Base-by-base conservation (phyloP, 306 rosid genomes). In the Prunus persica region DNA sequence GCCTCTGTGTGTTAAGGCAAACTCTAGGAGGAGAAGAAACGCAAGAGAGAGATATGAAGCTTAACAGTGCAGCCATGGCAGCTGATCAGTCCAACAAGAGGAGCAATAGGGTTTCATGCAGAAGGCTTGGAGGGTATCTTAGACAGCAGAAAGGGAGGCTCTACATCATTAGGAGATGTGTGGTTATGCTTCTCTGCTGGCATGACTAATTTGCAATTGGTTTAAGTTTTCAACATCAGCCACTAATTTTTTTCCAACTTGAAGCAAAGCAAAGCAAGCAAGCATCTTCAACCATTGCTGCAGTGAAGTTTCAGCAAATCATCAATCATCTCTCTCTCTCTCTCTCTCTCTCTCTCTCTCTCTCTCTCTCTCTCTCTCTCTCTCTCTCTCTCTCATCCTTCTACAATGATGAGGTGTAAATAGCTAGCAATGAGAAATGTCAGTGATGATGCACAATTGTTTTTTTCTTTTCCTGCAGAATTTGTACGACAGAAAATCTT, bases 141-240 rank as follows among this genome's bases (percentile, higher is more conserved):
- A 82, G 62, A 67, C 89, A 93, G 50, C 96, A 93, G 76, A 93
- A 89, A 57, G 96, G 98, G 84, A 91, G 91, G 78, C 81, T 93
- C 70, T 93, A 93, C 82, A 91, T 93, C 9, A 84, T 93, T 47
- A 85, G 95, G 73, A 91, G 96, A 84, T 93, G 98, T 58, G 88
- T 93, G 6, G 87, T 93, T 68, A 91, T 93, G 93, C 96, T 93
- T 80, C 90, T 93, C 27, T 93, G 98, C 51, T 93, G 95, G 95
- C 98, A 93, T 72, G 98, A 93, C 64, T 93, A 56, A 41, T 24
- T 46, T 30, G 2, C 65, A 30, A 60, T 27, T 27, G 34, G 13
- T 27, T 34, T 16, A 56, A 56, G 62, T 25, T 32, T 24, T 60
- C 38, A 25, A 24, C 65, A 60, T 60, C 28, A 5, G 38, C 54